These are phyloP conservation scores for Rhodocollybia butyracea DNA, from an alignment of 768 basidiomycete species.

Conservation along the genomic window DNA sequence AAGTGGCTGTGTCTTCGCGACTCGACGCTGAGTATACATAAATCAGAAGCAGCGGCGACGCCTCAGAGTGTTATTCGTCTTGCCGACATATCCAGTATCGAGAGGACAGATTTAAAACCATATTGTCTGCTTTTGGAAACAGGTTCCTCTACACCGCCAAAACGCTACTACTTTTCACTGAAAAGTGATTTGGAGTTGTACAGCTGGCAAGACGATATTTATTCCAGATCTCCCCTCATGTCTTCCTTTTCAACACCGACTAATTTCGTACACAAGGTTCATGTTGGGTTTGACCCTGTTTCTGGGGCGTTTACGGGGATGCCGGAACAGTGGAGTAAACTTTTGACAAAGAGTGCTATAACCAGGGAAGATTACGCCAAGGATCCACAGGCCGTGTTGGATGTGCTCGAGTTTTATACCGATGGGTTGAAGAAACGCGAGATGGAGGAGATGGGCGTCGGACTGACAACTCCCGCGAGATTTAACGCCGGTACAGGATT, in stretches of 20 bases:
- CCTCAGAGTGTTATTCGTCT: slow-evolving; percentile 63
- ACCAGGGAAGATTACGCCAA: slow-evolving; percentile 97
- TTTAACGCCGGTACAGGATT: slow-evolving; percentile 93
- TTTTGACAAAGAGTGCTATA: slow-evolving; percentile 96
- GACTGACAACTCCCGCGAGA: slow-evolving; percentile 47
- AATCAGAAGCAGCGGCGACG: slow-evolving; percentile 79
- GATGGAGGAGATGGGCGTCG: slow-evolving; percentile 55
- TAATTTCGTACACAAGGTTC: slow-evolving; percentile 98
- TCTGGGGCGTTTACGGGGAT: slow-evolving; percentile 95
- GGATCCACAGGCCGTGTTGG: slow-evolving; percentile 95
- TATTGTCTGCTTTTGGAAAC: slow-evolving; percentile 90
- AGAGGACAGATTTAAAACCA: slow-evolving; percentile 90
- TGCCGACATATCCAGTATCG: slow-evolving; percentile 80
- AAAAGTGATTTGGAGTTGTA: slow-evolving; percentile 98
- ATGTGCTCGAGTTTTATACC: slow-evolving; percentile 98
- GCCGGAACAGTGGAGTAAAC: slow-evolving; percentile 95
- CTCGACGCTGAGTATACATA: slow-evolving; percentile 75
- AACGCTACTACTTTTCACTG: slow-evolving; percentile 74
- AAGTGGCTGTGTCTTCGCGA: slow-evolving; percentile 89
- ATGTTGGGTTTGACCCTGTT: slow-evolving; percentile 94
- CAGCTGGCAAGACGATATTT: slow-evolving; percentile 96
- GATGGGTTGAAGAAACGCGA: slow-evolving; percentile 92
- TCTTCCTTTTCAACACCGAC: slow-evolving; percentile 86
- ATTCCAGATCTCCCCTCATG: slow-evolving; percentile 87
- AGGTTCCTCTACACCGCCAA: slow-evolving; percentile 46